These are phyloP conservation scores for Fusarium sp. DNA, from an alignment of 2,329 filamentous ascomycete species.

Conservation along the genomic window DNA sequence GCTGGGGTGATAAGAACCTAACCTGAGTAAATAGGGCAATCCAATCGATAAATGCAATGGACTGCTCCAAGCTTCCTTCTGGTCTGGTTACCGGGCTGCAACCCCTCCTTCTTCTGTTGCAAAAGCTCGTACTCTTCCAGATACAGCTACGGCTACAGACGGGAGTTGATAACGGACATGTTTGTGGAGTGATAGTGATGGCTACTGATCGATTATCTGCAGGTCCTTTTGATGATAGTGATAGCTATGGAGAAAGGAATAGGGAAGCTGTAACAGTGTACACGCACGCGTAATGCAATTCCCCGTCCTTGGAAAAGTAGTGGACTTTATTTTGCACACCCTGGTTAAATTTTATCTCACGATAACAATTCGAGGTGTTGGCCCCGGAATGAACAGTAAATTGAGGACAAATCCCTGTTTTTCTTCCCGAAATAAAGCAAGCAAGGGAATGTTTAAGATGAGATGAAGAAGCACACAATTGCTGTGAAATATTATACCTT, in stretches of 20 bases:
- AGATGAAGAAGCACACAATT: background rate
- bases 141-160: constrained; percentile 32
- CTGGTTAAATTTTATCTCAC: constrained; percentile 1
- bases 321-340: constrained; percentile 13
- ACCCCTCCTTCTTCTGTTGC: constrained; percentile 11
- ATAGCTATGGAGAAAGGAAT: constrained; percentile 7
- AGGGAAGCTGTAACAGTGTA: constrained; percentile 13
- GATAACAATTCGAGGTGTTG: constrained; percentile 21
- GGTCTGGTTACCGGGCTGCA: constrained; percentile 25
- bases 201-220: background rate
- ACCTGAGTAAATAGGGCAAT: background rate
- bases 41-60: constrained; percentile 12
- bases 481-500: background rate
- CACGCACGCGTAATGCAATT: constrained; percentile 35
- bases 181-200: constrained; percentile 29
- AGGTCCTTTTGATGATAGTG: background rate
- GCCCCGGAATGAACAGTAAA: constrained; percentile 23
- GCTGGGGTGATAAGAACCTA: constrained; percentile 34
- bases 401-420: constrained; percentile 21
- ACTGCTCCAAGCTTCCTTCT: constrained; percentile 1
- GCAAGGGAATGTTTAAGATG: constrained; percentile 25
- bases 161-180: constrained; percentile 29
- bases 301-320: constrained; percentile 31
- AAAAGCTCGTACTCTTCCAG: constrained; percentile 3
- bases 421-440: constrained; percentile 42